Evolutionary conservation across 1,284 basidiomycete genomes (phyloP), one percentile per base, ranked within the genome.

Genomic region (Inonotus obliquus): DNA sequence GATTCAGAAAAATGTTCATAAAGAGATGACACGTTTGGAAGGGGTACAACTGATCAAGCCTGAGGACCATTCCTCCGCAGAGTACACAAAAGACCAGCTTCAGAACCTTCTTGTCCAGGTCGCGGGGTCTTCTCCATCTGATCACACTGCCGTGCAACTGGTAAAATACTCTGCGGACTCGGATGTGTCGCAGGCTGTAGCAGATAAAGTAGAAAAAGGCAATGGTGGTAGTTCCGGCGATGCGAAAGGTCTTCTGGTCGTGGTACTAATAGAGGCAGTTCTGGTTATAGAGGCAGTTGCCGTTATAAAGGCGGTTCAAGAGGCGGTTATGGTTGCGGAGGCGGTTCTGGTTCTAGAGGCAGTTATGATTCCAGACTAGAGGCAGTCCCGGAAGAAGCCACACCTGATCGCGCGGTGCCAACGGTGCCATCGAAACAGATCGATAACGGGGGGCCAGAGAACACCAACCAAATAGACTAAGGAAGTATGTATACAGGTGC

Each of bases 11-110:
- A 54, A 80, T 83, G 65, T 85, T 83, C 68, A 73, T 75, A 66
- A 69, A 74, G n/a, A 39, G 69, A 75, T 38, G 88, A 90, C 74
- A 85, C 83, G 25, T 82, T 85, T 70, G n/a, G 75, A 87, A 63
- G 80, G 81, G 56, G 79, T 88, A 66, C 68, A 87, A 48, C 74
- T 74, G 68, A 70, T 89, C 64, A 76, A 71, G 57, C 80, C 81
- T 47, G 70, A 76, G 64, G 82, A 87, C 66, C 79, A 82, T 61
- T 74, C 78, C 19, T 72, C 74, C 59, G 70, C 77, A 53, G 72
- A 72, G 57, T 87, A 85, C 69, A 75, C 79, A 61, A 77, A 71
- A 47, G 73, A 77, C 57, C 82, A 84, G 60, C 74, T 89, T 57
- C 68, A 75, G 65, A 72, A 72, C 45, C 78, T 86, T 65, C 75